These are phyloP conservation scores for Rhynchosporium agropyri DNA, from an alignment of 2,329 filamentous ascomycete genomes.

Conservation along the genomic window DNA sequence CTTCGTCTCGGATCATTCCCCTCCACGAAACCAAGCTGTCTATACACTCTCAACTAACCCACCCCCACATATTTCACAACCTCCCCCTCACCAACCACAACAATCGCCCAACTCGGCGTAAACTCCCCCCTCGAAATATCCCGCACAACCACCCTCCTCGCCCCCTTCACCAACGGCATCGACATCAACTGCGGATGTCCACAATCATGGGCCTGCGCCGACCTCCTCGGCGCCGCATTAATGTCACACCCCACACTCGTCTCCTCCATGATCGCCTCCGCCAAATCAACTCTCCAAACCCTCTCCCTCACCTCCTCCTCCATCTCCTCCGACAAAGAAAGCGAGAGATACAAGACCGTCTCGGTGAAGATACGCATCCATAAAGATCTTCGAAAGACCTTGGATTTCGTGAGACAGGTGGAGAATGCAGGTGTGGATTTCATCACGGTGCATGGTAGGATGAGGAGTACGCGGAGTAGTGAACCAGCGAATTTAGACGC, in stretches of 20 bases:
- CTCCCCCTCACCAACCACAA: slow-evolving; percentile 56
- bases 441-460: slow-evolving; percentile 71
- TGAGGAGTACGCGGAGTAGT: slow-evolving; percentile 61
- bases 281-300: slow-evolving; percentile 52
- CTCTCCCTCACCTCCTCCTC: slow-evolving; percentile 39
- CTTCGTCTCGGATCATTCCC: neutral
- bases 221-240: slow-evolving; percentile 68
- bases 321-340: slow-evolving; percentile 45
- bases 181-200: slow-evolving; percentile 76
- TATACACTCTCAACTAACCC: slow-evolving; percentile 5
- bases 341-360: slow-evolving; percentile 53
- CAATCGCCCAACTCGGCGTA: slow-evolving; percentile 69
- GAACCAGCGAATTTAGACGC: slow-evolving; percentile 64
- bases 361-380: slow-evolving; percentile 74
- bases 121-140: slow-evolving; percentile 63
- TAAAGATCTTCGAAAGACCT: slow-evolving; percentile 58
- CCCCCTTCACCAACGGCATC: slow-evolving; percentile 64
- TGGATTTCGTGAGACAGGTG: slow-evolving; percentile 65
- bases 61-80: slow-evolving; percentile 59
- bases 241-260: slow-evolving; percentile 68
- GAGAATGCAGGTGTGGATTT: slow-evolving; percentile 64
- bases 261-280: slow-evolving; percentile 64
- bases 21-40: neutral
- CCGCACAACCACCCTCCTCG: slow-evolving; percentile 63
- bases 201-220: slow-evolving; percentile 71